These are phyloP conservation scores for Bacidia rubella DNA, from an alignment of 495 filamentous ascomycete genomes.

Conservation along the genomic window DNA sequence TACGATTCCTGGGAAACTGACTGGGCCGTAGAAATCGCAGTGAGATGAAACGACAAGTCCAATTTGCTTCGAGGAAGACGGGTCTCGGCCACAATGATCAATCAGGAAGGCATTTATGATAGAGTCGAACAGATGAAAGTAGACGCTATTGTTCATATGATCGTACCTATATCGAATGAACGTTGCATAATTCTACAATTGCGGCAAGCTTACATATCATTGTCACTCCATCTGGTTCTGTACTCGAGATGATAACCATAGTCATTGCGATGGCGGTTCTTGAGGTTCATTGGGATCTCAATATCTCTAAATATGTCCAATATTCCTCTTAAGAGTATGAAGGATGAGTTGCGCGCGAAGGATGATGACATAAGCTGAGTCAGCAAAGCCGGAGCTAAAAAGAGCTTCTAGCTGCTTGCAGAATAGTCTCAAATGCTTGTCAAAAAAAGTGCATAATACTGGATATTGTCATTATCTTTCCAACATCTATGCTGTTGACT, in stretches of 20 bases:
- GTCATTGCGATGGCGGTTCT: constrained; percentile 51
- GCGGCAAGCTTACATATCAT: constrained; percentile 74
- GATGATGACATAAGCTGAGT: too few species aligned
- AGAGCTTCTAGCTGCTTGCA: too few species aligned
- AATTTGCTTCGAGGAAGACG: constrained; percentile 51
- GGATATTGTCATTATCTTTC: too few species aligned
- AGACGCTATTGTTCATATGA: constrained; percentile 63
- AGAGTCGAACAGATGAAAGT: constrained; percentile 74
- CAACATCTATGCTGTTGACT: too few species aligned
- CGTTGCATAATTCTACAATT: neutral
- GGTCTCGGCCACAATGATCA: constrained; percentile 59
- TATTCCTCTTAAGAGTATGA: too few species aligned
- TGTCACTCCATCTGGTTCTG: constrained; percentile 89
- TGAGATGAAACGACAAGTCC: constrained; percentile 72
- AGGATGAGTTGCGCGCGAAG: too few species aligned
- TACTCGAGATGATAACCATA: constrained; percentile 74
- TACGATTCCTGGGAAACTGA: constrained; percentile 69
- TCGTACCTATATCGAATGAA: constrained; percentile 3
- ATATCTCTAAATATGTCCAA: too few species aligned
- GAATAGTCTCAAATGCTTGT: too few species aligned
- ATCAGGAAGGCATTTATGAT: constrained; percentile 87
- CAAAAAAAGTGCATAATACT: too few species aligned
- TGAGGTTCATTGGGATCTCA: constrained; percentile 32
- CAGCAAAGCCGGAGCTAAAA: too few species aligned
- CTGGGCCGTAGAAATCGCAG: constrained; percentile 71